Evolutionary conservation across 768 basidiomycete species (phyloP).

Genomic region (Pisolithus microcarpus): DNA sequence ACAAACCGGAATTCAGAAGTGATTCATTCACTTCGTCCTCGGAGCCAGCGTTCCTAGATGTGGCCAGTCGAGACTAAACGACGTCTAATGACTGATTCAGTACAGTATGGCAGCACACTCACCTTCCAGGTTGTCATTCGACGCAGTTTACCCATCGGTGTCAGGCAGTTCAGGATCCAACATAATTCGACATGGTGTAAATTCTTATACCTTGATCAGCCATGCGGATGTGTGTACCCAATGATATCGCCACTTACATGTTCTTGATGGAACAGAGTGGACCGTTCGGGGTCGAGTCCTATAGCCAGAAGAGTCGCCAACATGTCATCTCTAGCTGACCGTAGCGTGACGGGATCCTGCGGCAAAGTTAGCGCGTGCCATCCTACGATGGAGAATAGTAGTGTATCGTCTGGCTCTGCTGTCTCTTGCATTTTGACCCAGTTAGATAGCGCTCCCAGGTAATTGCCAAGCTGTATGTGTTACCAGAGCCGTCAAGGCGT

Average conservation of each 20-base stretch:
- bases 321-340: constrained; percentile 62
- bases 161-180: constrained; percentile 84
- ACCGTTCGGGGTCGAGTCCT: constrained; percentile 72
- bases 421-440: constrained; percentile 78
- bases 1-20: constrained; percentile 73
- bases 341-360: constrained; percentile 65
- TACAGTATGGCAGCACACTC: constrained; percentile 3
- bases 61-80: constrained; percentile 63
- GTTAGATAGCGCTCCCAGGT: constrained; percentile 82
- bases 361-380: constrained; percentile 93
- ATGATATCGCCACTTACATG: constrained; percentile 45
- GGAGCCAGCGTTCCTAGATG: constrained; percentile 63
- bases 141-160: constrained; percentile 73
- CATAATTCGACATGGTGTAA: constrained; percentile 78
- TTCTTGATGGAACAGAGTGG: constrained; percentile 82
- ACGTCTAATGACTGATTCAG: neutral
- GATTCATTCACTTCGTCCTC: constrained; percentile 79
- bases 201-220: constrained; percentile 42
- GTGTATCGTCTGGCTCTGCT: constrained; percentile 48
- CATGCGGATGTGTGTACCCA: neutral
- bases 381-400: constrained; percentile 85
- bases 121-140: constrained; percentile 99
- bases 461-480: constrained; percentile 73
- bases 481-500: no score
- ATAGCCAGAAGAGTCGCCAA: constrained; percentile 78